phyloP scores from a whole-genome alignment of 2,329 filamentous ascomycete species.

The Xylariomycetidae sp. region DNA sequence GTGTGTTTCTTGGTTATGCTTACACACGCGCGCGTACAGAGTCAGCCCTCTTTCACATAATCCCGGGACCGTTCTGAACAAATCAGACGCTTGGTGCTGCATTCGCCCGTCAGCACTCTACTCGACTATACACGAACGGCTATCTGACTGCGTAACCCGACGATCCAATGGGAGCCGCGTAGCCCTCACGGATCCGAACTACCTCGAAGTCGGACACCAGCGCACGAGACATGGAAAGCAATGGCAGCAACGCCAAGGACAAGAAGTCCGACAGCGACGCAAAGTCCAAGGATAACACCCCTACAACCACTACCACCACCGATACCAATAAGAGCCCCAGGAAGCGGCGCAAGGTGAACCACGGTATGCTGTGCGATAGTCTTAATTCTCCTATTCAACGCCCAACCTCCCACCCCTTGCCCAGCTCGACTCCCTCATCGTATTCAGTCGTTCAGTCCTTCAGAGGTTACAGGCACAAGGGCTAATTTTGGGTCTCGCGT shows the following conservation, averaged over 20 bases:
- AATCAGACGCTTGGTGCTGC: too few relatives aligned
- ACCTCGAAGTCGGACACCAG: slow-evolving; percentile 22
- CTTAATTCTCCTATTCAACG: slow-evolving; percentile 17
- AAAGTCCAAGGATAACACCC: slow-evolving; percentile 31
- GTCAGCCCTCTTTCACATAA: too few relatives aligned
- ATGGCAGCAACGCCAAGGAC: slow-evolving; percentile 35
- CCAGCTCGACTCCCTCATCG: slow-evolving; percentile 13
- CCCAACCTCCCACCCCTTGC: too few relatives aligned
- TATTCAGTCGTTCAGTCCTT: slow-evolving; percentile 10
- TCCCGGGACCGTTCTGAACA: too few relatives aligned
- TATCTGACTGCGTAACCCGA: slow-evolving; percentile 39
- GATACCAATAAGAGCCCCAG: slow-evolving; percentile 57
- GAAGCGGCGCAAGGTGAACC: slow-evolving; percentile 85
- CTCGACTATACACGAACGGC: slow-evolving; percentile 38
- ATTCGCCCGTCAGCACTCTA: slow-evolving; percentile 32
- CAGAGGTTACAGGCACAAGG: slow-evolving; percentile 14
- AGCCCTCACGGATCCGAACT: slow-evolving; percentile 31
- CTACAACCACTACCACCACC: slow-evolving; percentile 21
- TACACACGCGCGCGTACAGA: too few relatives aligned
- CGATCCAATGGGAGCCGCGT: slow-evolving; percentile 38
- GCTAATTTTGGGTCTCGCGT: slow-evolving; percentile 37
- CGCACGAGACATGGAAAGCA: slow-evolving; percentile 25
- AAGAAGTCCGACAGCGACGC: slow-evolving; percentile 33
- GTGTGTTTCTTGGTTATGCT: too few relatives aligned
- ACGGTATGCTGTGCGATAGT: slow-evolving; percentile 57